Evolutionary conservation across 1,139 yeast genomes (phyloP).

Genomic region (Sugiyamaella grinbergsii): DNA sequence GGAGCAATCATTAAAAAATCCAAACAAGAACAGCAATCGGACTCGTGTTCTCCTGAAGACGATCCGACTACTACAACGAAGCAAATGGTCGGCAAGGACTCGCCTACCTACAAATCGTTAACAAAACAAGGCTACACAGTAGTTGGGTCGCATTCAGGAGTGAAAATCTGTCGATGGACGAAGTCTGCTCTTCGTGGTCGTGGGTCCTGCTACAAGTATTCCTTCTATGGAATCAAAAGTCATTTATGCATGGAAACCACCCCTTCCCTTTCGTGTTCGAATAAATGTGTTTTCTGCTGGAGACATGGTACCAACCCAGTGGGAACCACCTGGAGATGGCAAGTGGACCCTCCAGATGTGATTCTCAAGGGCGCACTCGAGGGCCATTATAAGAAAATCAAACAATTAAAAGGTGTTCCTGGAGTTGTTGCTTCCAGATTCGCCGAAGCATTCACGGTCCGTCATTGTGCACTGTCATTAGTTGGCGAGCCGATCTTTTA

Average conservation of each 20-base stretch:
- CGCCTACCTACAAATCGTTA: slow-evolving; percentile 84
- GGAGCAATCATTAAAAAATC: slow-evolving; percentile 58
- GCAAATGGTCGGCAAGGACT: slow-evolving; percentile 86
- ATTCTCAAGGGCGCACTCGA: slow-evolving; percentile 81
- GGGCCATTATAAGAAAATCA: slow-evolving; percentile 89
- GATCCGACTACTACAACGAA: slow-evolving; percentile 50
- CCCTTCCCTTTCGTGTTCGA: slow-evolving; percentile 89
- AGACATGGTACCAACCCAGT: slow-evolving; percentile 97
- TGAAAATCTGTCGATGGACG: slow-evolving; percentile 95
- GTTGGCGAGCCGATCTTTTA: slow-evolving; percentile 96
- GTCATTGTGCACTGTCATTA: slow-evolving; percentile 86
- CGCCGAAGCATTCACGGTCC: slow-evolving; percentile 84
- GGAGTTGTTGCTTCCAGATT: slow-evolving; percentile 89
- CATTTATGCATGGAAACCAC: slow-evolving; percentile 97
- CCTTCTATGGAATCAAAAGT: slow-evolving; percentile 85
- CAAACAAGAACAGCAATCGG: slow-evolving; percentile 23
- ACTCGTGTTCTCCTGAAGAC: slow-evolving; percentile 22
- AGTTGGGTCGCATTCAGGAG: slow-evolving; percentile 95
- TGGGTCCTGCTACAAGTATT: slow-evolving; percentile 91
- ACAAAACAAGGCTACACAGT: slow-evolving; percentile 93
- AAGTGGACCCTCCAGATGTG: slow-evolving; percentile 83
- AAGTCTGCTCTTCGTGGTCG: slow-evolving; percentile 91
- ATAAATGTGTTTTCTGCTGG: slow-evolving; percentile 97
- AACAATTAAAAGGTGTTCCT: slow-evolving; percentile 94
- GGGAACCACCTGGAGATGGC: slow-evolving; percentile 97